Base-by-base conservation (phyloP, 2,329 filamentous ascomycete species). In the Alternaria ethzedia region DNA sequence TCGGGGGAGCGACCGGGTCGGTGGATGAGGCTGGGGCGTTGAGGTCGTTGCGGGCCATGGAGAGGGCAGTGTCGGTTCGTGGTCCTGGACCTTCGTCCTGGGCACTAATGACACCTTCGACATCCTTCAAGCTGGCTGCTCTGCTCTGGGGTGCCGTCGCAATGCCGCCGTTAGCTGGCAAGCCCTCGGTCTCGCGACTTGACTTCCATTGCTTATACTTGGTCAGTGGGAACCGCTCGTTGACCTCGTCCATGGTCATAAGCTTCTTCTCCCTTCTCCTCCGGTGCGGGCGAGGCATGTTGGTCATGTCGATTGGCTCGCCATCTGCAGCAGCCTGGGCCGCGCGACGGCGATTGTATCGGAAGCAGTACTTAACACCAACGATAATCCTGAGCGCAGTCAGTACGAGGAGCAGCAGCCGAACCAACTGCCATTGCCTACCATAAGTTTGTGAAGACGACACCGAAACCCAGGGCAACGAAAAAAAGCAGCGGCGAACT, bases 201-300 rank as follows among this genome's bases (percentile, higher is more conserved):
- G 92, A 90, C 63, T 96, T 91, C 95, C 96, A 99, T 56, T 87
- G 88, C 84, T 99, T 98, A 87, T 99, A 99, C 81, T 98, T 98
- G 72, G 89, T 90, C 82, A 97, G 89, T 0, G 96, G 95, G 74
- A 99, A 99, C 72, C 96, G 93, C 71, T 96, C 94, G 78, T 99
- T 98, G 67, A 99, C 96, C 82, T 99, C 96, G 66, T 99, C 96
- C 90, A 98, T 97, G 3, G 92, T 92, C 96, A 99, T 98, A 71
- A 99, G 82, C 80, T 97, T 99, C 89, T 99, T 99, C 81, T 99
- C 96, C 63, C 94, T 89, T 69, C 95, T 88, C 75, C 95, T 88
- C 61, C 96, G 89, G 79, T 96, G 94, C 54, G 93, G 91, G 64
- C 93, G 84, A 61, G 93, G 92, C 87, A 98, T 94, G 61, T 90